These are phyloP conservation scores for Porphyrellus sp. DNA, from an alignment of 1,284 basidiomycete genomes.

Conservation along the genomic window DNA sequence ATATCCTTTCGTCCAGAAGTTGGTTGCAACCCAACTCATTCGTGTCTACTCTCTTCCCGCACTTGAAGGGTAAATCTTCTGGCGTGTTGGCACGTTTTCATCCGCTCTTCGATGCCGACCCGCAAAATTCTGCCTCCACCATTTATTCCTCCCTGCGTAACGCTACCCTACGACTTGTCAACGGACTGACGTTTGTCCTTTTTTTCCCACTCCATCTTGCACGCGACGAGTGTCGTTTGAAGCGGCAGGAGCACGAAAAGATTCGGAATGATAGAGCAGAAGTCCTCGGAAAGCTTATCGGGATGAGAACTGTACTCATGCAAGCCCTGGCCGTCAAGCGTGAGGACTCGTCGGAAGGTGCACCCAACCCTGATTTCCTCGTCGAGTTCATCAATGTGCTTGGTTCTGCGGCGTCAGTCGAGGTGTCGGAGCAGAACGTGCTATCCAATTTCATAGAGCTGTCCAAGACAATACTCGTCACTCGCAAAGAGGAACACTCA, in stretches of 20 bases:
- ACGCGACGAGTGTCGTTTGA: constrained; percentile 60
- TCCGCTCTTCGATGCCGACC: constrained; percentile 7
- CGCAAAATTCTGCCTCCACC: constrained; percentile 7
- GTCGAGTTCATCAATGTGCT: constrained; percentile 21
- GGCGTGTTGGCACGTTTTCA: constrained; percentile 9
- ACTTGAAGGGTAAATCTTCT: constrained; percentile 37
- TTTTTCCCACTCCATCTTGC: constrained; percentile 41
- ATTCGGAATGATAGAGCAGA: constrained; percentile 65
- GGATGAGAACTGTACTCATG: constrained; percentile 46
- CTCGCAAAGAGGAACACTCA: constrained; percentile 33
- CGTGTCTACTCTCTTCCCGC: constrained; percentile 60
- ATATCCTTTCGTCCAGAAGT: constrained; percentile 45
- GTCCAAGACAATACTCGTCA: constrained; percentile 20
- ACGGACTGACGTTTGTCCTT: constrained; percentile 13
- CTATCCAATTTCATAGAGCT: constrained; percentile 28
- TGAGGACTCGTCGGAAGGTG: neutral
- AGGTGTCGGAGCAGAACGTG: constrained; percentile 12
- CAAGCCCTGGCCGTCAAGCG: constrained; percentile 22
- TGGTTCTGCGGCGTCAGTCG: constrained; percentile 17
- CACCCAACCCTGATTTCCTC: constrained; percentile 16
- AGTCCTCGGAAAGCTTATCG: constrained; percentile 55
- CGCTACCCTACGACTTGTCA: constrained; percentile 10
- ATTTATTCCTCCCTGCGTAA: constrained; percentile 8
- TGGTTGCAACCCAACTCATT: constrained; percentile 47
- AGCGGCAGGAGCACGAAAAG: constrained; percentile 53